Base-by-base conservation (phyloP, 2,329 filamentous ascomycete genomes). In the Penicillium palitans region DNA sequence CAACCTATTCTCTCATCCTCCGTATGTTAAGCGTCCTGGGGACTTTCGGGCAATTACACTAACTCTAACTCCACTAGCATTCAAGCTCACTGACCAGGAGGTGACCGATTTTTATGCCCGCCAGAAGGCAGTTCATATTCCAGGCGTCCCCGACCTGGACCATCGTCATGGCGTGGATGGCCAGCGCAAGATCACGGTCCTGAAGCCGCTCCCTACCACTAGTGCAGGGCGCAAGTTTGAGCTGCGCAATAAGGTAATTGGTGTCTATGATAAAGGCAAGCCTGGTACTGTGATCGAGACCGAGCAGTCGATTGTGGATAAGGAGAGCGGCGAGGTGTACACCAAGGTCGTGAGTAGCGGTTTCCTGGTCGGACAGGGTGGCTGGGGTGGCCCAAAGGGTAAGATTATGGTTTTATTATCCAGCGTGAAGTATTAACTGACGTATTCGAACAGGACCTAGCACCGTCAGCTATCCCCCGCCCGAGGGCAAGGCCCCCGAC, bases 321-420 rank as follows among this genome's bases (percentile, higher is more conserved):
- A 80, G 54, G 79, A 78, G 58, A 84, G 76, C 3, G 88, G 86
- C 29, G 89, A 93, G 61, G 83, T 90, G 21, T 96, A 93, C 76
- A 81, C 82, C 15, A 84, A 86, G 67, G 84, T 87, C 60, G 81
- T 88, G 40, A 86, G 87, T 50, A 90, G 85, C 68, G 85, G 83
- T 24, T 96, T 96, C 77, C 93, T 88, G 72, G 87, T 96, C 59
- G 90, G 84, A 2, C 91, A 96, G 68, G 86, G 86, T n/a, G 80
- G 80, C 40, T 97, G 93, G 93, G 90, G 90, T 64, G 93, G 93
- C 0, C 93, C 93, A 40, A 96, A 96, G 79, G 93, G 91, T 83
- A 64, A 70, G 74, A 63, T 51, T 40, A 6, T 24, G 8, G 12
- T 31, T 40, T 6, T 25, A 4, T 35, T n/a, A 27, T 19, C 19